These are phyloP conservation scores for Trichoderma oligosporum DNA, from an alignment of 2,329 filamentous ascomycete species.

Conservation along the genomic window DNA sequence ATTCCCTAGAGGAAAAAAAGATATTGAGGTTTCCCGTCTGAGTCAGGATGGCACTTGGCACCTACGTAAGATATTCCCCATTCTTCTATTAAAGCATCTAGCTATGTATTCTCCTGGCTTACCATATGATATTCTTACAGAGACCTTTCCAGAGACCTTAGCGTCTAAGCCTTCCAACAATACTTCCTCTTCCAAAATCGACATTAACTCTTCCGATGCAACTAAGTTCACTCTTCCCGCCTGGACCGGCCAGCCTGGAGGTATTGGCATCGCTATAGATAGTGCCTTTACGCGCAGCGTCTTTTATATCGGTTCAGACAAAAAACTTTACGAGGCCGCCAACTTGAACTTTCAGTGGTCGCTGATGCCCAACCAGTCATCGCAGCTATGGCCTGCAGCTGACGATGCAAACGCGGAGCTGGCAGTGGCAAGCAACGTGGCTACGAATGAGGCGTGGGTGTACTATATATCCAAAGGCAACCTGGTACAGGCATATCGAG, in stretches of 20 bases:
- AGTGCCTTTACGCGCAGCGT: neutral
- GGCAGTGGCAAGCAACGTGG: neutral
- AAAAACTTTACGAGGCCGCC: neutral
- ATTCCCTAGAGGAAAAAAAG: neutral
- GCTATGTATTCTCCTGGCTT: too few relatives aligned
- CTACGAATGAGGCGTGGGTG: neutral
- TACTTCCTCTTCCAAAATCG: neutral
- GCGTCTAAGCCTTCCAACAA: conserved; percentile 2
- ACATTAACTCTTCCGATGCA: neutral
- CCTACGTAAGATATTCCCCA: neutral
- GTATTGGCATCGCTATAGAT: conserved; percentile 2
- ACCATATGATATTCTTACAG: neutral
- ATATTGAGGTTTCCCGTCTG: conserved; percentile 2
- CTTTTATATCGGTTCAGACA: conserved; percentile 7
- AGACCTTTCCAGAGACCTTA: conserved; percentile 1
- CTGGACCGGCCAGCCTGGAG: neutral
- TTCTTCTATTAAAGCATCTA: neutral
- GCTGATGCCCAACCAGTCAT: conserved; percentile 2
- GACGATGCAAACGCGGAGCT: neutral
- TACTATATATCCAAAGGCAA: conserved; percentile 3
- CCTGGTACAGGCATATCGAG: conserved; percentile 6
- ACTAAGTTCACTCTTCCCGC: neutral
- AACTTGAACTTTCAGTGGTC: conserved; percentile 4
- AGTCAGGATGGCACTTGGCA: conserved; percentile 4
- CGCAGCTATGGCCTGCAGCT: neutral